These are phyloP conservation scores for Saccharomyces hybrid DNA, from an alignment of 1,139 yeast genomes.

Conservation along the genomic window DNA sequence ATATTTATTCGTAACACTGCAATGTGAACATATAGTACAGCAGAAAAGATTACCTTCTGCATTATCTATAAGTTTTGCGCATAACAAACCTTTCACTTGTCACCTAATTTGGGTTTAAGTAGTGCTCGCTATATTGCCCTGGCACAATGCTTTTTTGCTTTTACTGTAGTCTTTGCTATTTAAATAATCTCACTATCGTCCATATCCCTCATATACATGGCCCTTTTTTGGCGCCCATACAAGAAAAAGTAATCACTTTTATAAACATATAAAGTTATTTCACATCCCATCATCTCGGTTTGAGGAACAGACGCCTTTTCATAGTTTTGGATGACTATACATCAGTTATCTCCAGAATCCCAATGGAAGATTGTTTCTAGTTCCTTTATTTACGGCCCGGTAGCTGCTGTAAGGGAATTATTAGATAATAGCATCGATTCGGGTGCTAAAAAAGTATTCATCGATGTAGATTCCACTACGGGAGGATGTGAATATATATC, in stretches of 20 bases:
- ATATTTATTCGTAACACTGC: too few relatives aligned
- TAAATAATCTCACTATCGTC: background rate
- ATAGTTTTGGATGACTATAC: conserved; percentile 9
- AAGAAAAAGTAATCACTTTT: background rate
- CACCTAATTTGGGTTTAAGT: background rate
- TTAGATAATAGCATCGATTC: conserved; percentile 70
- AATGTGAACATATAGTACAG: background rate
- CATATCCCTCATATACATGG: background rate
- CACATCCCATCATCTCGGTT: background rate
- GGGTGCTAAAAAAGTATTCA: conserved; percentile 42
- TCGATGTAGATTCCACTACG: conserved; percentile 50
- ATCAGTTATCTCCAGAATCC: conserved; percentile 6
- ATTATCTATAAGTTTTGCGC: background rate
- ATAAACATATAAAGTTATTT: background rate
- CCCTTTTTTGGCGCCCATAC: background rate
- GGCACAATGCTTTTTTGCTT: background rate
- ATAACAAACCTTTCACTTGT: background rate
- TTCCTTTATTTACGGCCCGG: conserved; percentile 30
- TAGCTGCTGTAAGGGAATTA: conserved; percentile 52
- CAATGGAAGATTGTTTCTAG: conserved; percentile 17
- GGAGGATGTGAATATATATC: conserved; percentile 48
- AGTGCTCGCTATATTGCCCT: background rate
- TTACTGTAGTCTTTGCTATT: background rate
- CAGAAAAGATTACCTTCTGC: background rate
- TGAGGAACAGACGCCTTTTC: background rate